Conservation (phyloP, 2,329 filamentous ascomycete genomes). For the Akanthomyces muscarius region DNA sequence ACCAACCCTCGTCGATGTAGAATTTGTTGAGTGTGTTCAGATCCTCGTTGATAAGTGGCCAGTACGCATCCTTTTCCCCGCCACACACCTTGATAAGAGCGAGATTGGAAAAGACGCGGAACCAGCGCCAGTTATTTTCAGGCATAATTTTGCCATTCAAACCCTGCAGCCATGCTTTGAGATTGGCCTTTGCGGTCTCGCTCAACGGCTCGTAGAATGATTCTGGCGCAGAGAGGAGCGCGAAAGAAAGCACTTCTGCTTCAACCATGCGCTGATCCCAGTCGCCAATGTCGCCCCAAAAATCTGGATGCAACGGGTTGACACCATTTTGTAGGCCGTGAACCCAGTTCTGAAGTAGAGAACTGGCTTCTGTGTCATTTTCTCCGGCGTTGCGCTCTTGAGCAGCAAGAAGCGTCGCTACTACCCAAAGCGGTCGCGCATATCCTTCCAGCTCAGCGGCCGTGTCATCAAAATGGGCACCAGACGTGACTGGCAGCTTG, state of each 20-base stretch:
- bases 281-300: constrained; percentile 44
- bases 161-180: constrained; percentile 38
- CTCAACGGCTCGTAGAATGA: constrained; percentile 31
- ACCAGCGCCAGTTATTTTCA: constrained; percentile 50
- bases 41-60: constrained; percentile 38
- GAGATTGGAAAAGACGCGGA: constrained; percentile 47
- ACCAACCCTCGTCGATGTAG: constrained; percentile 44
- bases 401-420: constrained; percentile 39
- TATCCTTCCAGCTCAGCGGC: constrained; percentile 45
- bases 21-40: constrained; percentile 42
- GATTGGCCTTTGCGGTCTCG: constrained; percentile 30
- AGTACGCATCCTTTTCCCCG: constrained; percentile 31
- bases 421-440: constrained; percentile 36
- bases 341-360: constrained; percentile 29
- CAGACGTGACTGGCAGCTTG: constrained; percentile 34
- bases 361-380: neutral
- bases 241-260: constrained; percentile 47
- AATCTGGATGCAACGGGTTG: constrained; percentile 34
- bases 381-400: neutral
- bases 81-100: constrained; percentile 41
- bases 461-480: constrained; percentile 39
- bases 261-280: constrained; percentile 53
- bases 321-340: constrained; percentile 30
- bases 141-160: constrained; percentile 45
- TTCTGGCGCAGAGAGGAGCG: constrained; percentile 41